Percentiles rank a stretch among this genome's conserved stretches.
Evolutionary conservation across 23 red algal genomes (phyloP).

Genomic region (Gracilariopsis chorda): DNA sequence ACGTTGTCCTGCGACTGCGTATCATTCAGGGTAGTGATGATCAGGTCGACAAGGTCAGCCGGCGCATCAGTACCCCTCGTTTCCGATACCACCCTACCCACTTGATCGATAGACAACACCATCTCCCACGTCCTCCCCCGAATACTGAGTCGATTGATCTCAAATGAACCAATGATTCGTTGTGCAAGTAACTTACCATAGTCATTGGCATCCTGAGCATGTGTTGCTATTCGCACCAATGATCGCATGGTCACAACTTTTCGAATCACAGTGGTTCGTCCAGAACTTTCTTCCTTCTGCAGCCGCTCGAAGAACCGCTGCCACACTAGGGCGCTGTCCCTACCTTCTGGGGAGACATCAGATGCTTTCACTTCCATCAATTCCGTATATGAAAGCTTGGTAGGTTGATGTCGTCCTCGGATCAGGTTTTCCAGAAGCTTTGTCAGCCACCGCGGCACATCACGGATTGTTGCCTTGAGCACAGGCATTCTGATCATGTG

Average conservation of each 20-base stretch:
- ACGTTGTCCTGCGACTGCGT: neutral
- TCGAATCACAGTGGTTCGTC: neutral
- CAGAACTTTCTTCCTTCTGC: neutral
- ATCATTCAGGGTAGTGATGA: neutral
- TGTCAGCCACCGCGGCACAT: neutral
- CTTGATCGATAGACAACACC: neutral
- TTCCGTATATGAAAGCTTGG: neutral
- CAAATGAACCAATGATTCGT: neutral
- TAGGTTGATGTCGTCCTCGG: neutral
- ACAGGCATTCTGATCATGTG: slow-evolving; percentile 5
- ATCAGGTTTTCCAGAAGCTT: neutral
- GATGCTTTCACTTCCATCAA: neutral
- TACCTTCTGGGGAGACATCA: neutral
- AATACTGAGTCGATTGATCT: neutral
- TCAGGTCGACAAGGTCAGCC: neutral
- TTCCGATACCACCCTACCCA: neutral
- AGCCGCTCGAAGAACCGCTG: neutral
- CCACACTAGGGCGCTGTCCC: neutral
- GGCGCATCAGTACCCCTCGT: neutral
- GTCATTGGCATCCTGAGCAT: neutral
- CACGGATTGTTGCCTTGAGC: neutral
- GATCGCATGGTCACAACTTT: neutral
- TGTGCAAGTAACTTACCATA: neutral
- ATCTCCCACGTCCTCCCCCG: neutral
- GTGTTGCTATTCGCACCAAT: neutral